These are phyloP conservation scores for Hapsidospora chrysogenum DNA, from an alignment of 495 filamentous ascomycete species.

Conservation along the genomic window DNA sequence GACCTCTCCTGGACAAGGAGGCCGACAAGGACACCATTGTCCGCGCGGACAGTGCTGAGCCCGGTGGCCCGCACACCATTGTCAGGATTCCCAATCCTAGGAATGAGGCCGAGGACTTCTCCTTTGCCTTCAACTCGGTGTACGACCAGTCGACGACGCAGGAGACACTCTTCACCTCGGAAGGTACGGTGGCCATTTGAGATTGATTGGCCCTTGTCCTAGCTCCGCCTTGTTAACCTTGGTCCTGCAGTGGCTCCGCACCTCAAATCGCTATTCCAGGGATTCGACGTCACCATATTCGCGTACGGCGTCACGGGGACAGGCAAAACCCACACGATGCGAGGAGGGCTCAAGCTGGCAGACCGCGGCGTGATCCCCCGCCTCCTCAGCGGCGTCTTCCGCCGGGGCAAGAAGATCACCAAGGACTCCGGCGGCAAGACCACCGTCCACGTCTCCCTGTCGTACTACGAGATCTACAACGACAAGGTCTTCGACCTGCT, in stretches of 20 bases:
- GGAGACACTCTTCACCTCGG: conserved; percentile 70
- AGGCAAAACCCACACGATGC: conserved; percentile 97
- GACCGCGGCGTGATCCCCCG: conserved; percentile 87
- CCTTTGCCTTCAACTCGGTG: conserved; percentile 88
- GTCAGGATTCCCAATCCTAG: conserved; percentile 91
- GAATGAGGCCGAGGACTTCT: conserved; percentile 78
- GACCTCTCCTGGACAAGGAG: conserved; percentile 73
- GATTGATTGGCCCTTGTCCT: conserved; percentile 1
- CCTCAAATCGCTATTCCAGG: conserved; percentile 83
- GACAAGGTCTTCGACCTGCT: conserved; percentile 91
- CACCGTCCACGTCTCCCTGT: conserved; percentile 60
- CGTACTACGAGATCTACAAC: conserved; percentile 98
- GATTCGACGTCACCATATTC: conserved; percentile 86
- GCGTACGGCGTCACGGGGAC: conserved; percentile 93
- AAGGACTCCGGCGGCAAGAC: conserved; percentile 68
- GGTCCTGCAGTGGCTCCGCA: conserved; percentile 30
- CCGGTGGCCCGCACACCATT: conserved; percentile 40
- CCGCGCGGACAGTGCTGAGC: conserved; percentile 36
- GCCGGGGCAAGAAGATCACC: conserved; percentile 68
- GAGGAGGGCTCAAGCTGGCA: conserved; percentile 73
- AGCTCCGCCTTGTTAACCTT: conserved; percentile 4
- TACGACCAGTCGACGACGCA: conserved; percentile 69
- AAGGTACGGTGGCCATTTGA: conserved; percentile 38
- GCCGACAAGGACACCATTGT: conserved; percentile 74
- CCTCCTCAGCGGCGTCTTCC: conserved; percentile 73